Evolutionary conservation across 805 yeast genomes (phyloP), one percentile per base, ranked within the genome.

Genomic region (Starmerella sp.): DNA sequence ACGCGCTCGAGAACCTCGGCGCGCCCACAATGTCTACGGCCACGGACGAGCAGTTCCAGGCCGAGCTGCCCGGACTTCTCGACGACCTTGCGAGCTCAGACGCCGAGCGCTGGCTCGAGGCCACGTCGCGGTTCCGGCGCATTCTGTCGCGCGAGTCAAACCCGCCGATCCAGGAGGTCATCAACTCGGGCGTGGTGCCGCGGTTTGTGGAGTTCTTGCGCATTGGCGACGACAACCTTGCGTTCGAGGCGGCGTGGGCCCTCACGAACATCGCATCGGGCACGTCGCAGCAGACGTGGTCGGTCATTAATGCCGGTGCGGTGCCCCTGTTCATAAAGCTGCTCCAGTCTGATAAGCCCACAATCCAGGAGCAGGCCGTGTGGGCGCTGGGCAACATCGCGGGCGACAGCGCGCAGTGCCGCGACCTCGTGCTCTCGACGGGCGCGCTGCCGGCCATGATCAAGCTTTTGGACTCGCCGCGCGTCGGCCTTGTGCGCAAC

Each of bases 321-420:
- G 95, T 93, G 45, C 97, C 97, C 17, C 74, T 82, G 54, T 89
- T 93, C 71, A 95, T 93, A 46, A 78, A 83, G 61, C 76, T 93
- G 62, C 77, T 93, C 63, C 78, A 80, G 64, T 85, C 96, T 4
- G 80, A 80, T 56, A 86, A 95, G 43, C 75, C 83, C 56, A 97
- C 93, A 67, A 97, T 93, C 55, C 87, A 88, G 71, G 98, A 93
- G 71, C 98, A 93, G 74, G 97, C 97, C 13, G 91, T 93, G 63
- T 93, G 98, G 98, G 97, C 98, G 32, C 76, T 93, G 62, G 98
- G 98, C 73, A 93, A 93, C 69, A 96, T 93, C 69, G 97, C 98
- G 31, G 98, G 98, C 71, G 98, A 93, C 69, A 87, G 96, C 14
- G 79, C 96, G 8, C 75, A 77, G 43, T 88, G 82, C 76, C 83